These are phyloP conservation scores for Clathrus columnatus DNA, from an alignment of 768 basidiomycete genomes.

Conservation along the genomic window DNA sequence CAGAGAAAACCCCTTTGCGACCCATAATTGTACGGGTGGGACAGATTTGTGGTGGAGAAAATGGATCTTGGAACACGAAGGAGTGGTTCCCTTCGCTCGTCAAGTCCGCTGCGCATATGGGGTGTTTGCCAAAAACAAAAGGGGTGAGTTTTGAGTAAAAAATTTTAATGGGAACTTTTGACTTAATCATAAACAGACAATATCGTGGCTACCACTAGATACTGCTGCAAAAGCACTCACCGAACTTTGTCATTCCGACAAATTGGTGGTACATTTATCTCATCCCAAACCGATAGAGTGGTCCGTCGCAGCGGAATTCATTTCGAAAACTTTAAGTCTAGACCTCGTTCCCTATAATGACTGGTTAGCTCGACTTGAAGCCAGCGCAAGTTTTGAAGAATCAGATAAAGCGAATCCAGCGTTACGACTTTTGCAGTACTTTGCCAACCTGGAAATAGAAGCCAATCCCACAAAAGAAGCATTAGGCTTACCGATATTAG, in stretches of 20 bases:
- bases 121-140: constrained; percentile 25
- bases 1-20: constrained; percentile 20
- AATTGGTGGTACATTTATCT: constrained; percentile 24
- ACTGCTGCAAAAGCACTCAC: constrained; percentile 19
- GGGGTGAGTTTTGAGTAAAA: constrained; percentile 19
- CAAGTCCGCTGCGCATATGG: constrained; percentile 25
- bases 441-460: constrained; percentile 16
- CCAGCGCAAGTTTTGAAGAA: neutral
- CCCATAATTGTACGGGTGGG: constrained; percentile 34
- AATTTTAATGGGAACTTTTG: neutral
- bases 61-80: constrained; percentile 30
- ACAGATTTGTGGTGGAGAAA: constrained; percentile 32
- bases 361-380: constrained; percentile 25
- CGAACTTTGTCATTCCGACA: constrained; percentile 18
- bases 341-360: constrained; percentile 24
- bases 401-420: constrained; percentile 18
- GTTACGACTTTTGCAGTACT: constrained; percentile 24
- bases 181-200: neutral
- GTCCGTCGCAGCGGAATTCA: constrained; percentile 20
- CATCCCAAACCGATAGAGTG: constrained; percentile 32
- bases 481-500: constrained; percentile 3
- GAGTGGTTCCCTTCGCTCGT: constrained; percentile 32
- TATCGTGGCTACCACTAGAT: constrained; percentile 21
- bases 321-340: constrained; percentile 16
- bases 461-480: constrained; percentile 4